Evolutionary conservation across 2,329 filamentous ascomycete genomes (phyloP).

Genomic region (Microascus cirrosus): DNA sequence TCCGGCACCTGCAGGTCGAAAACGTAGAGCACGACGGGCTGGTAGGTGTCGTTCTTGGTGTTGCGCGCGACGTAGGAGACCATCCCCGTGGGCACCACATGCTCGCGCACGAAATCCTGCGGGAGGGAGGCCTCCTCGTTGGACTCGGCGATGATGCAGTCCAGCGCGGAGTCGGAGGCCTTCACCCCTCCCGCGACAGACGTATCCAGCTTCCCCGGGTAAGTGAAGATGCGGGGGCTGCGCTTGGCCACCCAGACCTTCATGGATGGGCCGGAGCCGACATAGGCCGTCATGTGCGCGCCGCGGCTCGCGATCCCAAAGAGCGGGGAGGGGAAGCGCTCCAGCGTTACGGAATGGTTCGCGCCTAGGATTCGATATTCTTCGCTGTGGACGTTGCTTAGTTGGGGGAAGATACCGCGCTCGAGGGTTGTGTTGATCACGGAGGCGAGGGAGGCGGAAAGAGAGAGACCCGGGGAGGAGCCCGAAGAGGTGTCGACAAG

Average conservation of each 20-base stretch:
- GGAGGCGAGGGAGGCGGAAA: constrained; percentile 23
- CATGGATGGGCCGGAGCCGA: constrained; percentile 22
- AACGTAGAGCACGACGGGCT: constrained; percentile 45
- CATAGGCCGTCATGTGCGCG: constrained; percentile 55
- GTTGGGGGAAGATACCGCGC: constrained; percentile 21
- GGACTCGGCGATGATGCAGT: constrained; percentile 60
- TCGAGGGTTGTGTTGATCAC: constrained; percentile 20
- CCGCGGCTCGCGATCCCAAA: constrained; percentile 60
- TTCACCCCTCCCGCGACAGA: constrained; percentile 70
- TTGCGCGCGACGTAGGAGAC: constrained; percentile 17
- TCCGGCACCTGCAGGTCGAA: constrained; percentile 61
- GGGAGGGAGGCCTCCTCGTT: constrained; percentile 54
- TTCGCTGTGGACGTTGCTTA: constrained; percentile 28
- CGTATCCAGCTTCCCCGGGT: constrained; percentile 66
- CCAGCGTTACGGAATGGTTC: constrained; percentile 30
- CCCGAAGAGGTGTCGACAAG: constrained; percentile 15
- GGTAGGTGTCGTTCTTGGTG: constrained; percentile 13
- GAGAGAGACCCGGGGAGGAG: constrained; percentile 18
- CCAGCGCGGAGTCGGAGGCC: constrained; percentile 52
- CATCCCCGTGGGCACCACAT: constrained; percentile 16
- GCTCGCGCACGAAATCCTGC: constrained; percentile 12
- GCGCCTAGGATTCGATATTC: constrained; percentile 27
- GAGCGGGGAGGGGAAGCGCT: constrained; percentile 49
- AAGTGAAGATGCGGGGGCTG: constrained; percentile 57
- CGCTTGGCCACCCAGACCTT: constrained; percentile 65